phyloP scores from a whole-genome alignment of 2,329 filamentous ascomycete species.

The Neofusicoccum kwambonambiense region DNA sequence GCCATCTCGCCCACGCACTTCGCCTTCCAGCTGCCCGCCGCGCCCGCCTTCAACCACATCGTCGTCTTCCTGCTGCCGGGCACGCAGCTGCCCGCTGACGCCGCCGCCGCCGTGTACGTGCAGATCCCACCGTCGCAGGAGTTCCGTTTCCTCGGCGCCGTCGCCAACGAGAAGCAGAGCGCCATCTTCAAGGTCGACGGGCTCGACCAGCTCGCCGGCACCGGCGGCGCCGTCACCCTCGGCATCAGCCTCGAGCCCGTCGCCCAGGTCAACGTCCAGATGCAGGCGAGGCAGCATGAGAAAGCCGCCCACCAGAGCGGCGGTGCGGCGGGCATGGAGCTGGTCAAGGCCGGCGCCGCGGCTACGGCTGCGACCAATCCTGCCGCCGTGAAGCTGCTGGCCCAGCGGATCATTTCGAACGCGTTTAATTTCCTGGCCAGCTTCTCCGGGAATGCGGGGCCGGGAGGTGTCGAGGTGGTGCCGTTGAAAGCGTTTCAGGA shows the following conservation, averaged over 20 bases:
- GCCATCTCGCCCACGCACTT: slow-evolving; percentile 60
- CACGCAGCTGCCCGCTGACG: slow-evolving; percentile 67
- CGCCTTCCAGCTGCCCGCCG: slow-evolving; percentile 65
- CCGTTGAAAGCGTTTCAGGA: slow-evolving; percentile 94
- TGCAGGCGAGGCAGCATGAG: slow-evolving; percentile 59
- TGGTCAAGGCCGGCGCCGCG: slow-evolving; percentile 36
- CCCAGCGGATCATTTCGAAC: slow-evolving; percentile 92
- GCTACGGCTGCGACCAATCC: slow-evolving; percentile 29
- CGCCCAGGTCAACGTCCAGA: slow-evolving; percentile 66
- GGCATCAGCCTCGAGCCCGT: slow-evolving; percentile 81
- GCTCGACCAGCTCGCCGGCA: neutral
- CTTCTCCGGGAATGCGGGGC: slow-evolving; percentile 67
- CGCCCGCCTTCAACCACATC: slow-evolving; percentile 66
- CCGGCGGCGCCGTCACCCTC: slow-evolving; percentile 55
- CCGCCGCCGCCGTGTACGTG: slow-evolving; percentile 87
- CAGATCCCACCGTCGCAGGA: slow-evolving; percentile 61
- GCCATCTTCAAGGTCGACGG: slow-evolving; percentile 77
- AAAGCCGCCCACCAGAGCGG: slow-evolving; percentile 25
- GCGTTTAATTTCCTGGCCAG: slow-evolving; percentile 95
- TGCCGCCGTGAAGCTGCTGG: slow-evolving; percentile 72
- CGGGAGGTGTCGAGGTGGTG: slow-evolving; percentile 75
- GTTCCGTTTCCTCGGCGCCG: slow-evolving; percentile 83
- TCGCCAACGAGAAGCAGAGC: slow-evolving; percentile 86
- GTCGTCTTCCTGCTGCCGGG: slow-evolving; percentile 87
- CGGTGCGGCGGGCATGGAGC: slow-evolving; percentile 24